Base-by-base conservation (phyloP, 257 asterid genomes). In the Penstemon barbatus region DNA sequence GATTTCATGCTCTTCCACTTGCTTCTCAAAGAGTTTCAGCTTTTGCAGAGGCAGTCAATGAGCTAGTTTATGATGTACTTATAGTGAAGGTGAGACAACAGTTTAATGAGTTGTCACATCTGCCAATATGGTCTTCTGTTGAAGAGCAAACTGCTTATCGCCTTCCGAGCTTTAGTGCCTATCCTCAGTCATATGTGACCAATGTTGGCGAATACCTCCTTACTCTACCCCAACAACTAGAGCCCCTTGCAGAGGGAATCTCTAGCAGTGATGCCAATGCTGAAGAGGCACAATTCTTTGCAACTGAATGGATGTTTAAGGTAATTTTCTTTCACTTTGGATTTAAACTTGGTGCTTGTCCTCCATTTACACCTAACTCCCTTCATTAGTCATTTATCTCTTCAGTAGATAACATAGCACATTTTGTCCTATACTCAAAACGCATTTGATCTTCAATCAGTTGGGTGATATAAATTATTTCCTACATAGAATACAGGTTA, bases 241-340 rank as follows among this genome's bases (percentile, higher is more conserved):
- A 94, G 84, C 99, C 99, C 61, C 97, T 91, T 52, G 96, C 89
- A 0, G 99, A 94, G 71, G 94, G 96, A 61, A 89, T 91, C 65
- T 84, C 97, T 56, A 82, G 57, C 83, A 81, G 78, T 66, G 97
- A 91, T 63, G 82, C 86, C 64, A 89, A 86, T 82, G 90, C 90
- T 71, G 98, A 94, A 75, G 99, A 94, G 52, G 92, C 95, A 18
- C 99, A 94, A 72, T 91, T 91, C 80, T 91, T 94, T 51, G 96
- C 98, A 48, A 91, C 98, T 45, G 98, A 94, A 77, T 94, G 99
- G 99, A 94, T 94, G 98, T 94, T 94, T 84, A 94, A 91, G 96
- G 99, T 91, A 87, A 79, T 72, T 52, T 19, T 25, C 25, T 33
- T 49, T 19, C 46, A 5, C 56, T 57, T 4, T 54, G 37, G 8